A percentile compares a stretch with the other conserved stretches of the same genome.
These are phyloP conservation scores for Fulvia fulva DNA, from an alignment of 2,329 filamentous ascomycete genomes.

Conservation along the genomic window DNA sequence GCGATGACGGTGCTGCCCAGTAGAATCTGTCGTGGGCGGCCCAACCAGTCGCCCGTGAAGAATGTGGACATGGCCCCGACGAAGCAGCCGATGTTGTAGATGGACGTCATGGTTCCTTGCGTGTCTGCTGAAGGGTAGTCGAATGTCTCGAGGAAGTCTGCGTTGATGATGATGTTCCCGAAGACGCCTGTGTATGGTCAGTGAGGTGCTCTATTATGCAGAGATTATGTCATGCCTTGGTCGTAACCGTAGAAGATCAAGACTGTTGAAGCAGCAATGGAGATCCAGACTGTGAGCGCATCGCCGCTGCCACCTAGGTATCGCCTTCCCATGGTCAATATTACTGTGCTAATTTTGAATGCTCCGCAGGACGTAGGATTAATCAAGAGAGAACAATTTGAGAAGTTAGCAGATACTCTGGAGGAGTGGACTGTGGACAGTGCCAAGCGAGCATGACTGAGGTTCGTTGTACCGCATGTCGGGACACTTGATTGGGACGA, in stretches of 20 bases:
- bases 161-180: slow-evolving; percentile 36
- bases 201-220: neutral
- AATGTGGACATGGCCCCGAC: slow-evolving; percentile 43
- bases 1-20: slow-evolving; percentile 40
- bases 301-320: slow-evolving; percentile 52
- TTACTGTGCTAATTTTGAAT: no score
- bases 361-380: no score
- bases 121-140: slow-evolving; percentile 33
- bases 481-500: neutral
- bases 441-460: neutral
- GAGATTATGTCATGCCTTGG: slow-evolving; percentile 34
- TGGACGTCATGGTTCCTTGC: slow-evolving; percentile 37
- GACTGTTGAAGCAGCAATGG: slow-evolving; percentile 46
- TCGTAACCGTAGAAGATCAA: slow-evolving; percentile 48
- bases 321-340: slow-evolving; percentile 40
- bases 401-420: no score
- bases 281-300: slow-evolving; percentile 51
- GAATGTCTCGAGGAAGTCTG: slow-evolving; percentile 37
- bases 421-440: no score
- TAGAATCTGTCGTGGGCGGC: slow-evolving; percentile 40
- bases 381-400: no score
- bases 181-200: slow-evolving; percentile 18
- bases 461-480: neutral
- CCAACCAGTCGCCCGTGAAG: slow-evolving; percentile 43
- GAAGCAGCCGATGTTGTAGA: slow-evolving; percentile 44